Evolutionary conservation across 805 yeast genomes (phyloP).

Genomic region (Lipomyces yamanashiensis): DNA sequence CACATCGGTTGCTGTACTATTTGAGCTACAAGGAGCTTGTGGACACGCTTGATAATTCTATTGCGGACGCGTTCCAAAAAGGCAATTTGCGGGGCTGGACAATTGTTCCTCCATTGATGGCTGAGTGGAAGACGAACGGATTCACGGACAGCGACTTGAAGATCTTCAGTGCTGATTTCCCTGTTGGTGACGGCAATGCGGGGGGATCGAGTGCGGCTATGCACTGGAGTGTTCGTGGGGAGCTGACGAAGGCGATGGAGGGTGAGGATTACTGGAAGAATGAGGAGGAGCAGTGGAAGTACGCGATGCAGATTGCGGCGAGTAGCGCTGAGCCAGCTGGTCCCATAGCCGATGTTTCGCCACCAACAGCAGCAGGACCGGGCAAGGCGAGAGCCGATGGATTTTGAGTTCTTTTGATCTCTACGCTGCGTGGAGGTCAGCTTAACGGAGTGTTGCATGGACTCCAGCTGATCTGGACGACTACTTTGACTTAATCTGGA

Average conservation of each 20-base stretch:
- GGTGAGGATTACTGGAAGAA: constrained; percentile 17
- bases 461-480: too few relatives aligned
- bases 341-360: too few relatives aligned
- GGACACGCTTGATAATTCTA: constrained; percentile 21
- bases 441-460: too few relatives aligned
- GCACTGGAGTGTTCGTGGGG: constrained; percentile 15
- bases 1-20: constrained; percentile 21
- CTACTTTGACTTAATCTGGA: too few relatives aligned
- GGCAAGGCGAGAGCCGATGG: too few relatives aligned
- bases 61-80: constrained; percentile 7
- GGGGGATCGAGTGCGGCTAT: constrained; percentile 12
- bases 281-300: constrained; percentile 11
- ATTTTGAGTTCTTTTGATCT: too few relatives aligned
- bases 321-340: too few relatives aligned
- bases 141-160: constrained; percentile 14
- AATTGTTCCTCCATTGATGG: constrained; percentile 17
- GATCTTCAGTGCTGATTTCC: not conserved
- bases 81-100: constrained; percentile 23
- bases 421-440: too few relatives aligned
- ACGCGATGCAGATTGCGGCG: not conserved
- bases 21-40: constrained; percentile 21
- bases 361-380: too few relatives aligned
- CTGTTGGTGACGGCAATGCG: constrained; percentile 5
- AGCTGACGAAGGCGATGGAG: not conserved
- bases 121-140: constrained; percentile 23